A percentile compares a stretch with the other conserved stretches of the same genome.
These are phyloP conservation scores for Solanum pennellii DNA, from an alignment of 257 asterid genomes.

Conservation along the genomic window DNA sequence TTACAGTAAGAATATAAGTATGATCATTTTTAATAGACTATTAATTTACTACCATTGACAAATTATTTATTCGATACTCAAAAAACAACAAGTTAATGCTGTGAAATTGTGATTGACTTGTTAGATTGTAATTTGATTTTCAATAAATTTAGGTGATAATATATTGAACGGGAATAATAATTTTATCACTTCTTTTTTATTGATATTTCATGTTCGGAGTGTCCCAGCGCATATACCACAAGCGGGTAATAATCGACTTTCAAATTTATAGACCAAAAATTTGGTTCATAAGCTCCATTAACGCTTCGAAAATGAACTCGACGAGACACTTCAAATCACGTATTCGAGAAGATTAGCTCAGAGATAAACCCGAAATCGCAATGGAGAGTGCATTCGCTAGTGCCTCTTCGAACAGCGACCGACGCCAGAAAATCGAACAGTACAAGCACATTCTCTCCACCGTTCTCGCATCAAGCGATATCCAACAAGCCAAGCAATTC, in stretches of 20 bases:
- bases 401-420: slow-evolving; percentile 87
- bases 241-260: not conserved
- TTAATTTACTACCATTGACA: too few relatives aligned
- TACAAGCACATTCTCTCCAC: slow-evolving; percentile 80
- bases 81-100: not conserved
- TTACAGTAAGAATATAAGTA: not conserved
- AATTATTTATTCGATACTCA: not conserved
- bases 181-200: not conserved
- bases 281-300: not conserved
- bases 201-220: not conserved
- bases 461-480: slow-evolving; percentile 71
- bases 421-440: slow-evolving; percentile 92
- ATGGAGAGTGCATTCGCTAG: slow-evolving; percentile 87
- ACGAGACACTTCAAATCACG: not conserved
- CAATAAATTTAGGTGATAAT: not conserved
- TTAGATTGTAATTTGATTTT: not conserved
- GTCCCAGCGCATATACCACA: not conserved
- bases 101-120: not conserved
- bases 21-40: too few relatives aligned
- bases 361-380: slow-evolving; percentile 5
- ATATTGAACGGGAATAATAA: not conserved
- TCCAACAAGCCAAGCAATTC: slow-evolving; percentile 57
- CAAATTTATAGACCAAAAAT: not conserved
- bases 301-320: not conserved
- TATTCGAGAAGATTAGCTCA: not conserved